Evolutionary conservation across 2,329 filamentous ascomycete genomes (phyloP).

Genomic region (Aspergillus sp.): DNA sequence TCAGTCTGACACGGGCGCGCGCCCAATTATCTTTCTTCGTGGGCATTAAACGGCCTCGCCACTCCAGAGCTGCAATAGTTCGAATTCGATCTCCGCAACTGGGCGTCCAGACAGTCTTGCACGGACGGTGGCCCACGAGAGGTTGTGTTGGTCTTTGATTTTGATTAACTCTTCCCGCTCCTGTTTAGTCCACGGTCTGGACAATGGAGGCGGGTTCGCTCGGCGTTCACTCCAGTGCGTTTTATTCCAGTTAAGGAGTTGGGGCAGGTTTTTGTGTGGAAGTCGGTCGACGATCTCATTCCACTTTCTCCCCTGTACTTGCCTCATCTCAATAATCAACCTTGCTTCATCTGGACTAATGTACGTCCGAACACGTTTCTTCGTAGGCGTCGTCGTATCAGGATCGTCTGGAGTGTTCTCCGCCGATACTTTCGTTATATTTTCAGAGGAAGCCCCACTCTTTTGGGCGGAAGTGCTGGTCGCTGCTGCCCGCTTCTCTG

Average conservation of each 20-base stretch:
- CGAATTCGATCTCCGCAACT: slow-evolving; percentile 35
- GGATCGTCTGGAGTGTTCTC: neutral
- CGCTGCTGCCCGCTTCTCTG: neutral
- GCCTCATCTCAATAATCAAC: slow-evolving; percentile 33
- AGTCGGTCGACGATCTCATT: slow-evolving; percentile 33
- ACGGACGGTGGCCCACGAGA: slow-evolving; percentile 36
- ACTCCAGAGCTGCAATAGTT: slow-evolving; percentile 37
- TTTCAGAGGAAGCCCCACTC: neutral
- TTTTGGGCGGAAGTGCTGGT: neutral
- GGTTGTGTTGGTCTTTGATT: slow-evolving; percentile 29
- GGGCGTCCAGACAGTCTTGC: slow-evolving; percentile 32
- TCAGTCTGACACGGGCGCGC: neutral
- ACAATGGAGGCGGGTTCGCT: slow-evolving; percentile 28
- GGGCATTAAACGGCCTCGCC: slow-evolving; percentile 22
- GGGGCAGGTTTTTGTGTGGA: slow-evolving; percentile 25
- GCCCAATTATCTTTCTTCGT: slow-evolving; percentile 11
- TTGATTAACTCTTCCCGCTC: slow-evolving; percentile 30
- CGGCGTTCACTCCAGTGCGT: slow-evolving; percentile 33
- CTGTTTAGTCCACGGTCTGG: slow-evolving; percentile 31
- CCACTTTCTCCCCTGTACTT: slow-evolving; percentile 30
- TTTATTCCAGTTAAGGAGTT: slow-evolving; percentile 30
- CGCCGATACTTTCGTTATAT: slow-evolving; percentile 1
- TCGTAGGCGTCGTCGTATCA: slow-evolving; percentile 22
- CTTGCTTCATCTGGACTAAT: slow-evolving; percentile 38
- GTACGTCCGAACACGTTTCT: slow-evolving; percentile 15